Evolutionary conservation across 768 basidiomycete genomes (phyloP).

Genomic region (Boletus sp.): DNA sequence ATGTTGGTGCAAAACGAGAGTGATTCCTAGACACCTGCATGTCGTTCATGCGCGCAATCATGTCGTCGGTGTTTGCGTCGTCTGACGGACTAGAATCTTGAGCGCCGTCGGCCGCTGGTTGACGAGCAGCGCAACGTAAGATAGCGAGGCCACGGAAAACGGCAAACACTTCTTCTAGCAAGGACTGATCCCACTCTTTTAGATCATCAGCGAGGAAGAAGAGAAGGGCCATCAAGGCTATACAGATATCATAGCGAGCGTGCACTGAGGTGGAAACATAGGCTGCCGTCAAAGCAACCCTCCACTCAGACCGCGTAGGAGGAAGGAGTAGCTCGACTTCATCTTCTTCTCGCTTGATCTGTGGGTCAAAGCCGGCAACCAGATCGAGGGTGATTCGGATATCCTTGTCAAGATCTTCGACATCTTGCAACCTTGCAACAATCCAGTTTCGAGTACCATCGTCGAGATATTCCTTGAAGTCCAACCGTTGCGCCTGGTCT

Average conservation of each 20-base stretch:
- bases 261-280: slow-evolving; percentile 63
- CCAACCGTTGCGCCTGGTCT: slow-evolving; percentile 56
- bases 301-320: slow-evolving; percentile 59
- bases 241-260: slow-evolving; percentile 73
- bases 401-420: slow-evolving; percentile 55
- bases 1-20: slow-evolving; percentile 47
- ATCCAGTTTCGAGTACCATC: slow-evolving; percentile 64
- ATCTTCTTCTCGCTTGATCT: slow-evolving; percentile 75
- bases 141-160: slow-evolving; percentile 78
- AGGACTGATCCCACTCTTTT: slow-evolving; percentile 58
- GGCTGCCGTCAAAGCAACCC: slow-evolving; percentile 55
- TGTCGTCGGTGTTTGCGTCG: slow-evolving; percentile 56
- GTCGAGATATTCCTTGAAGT: slow-evolving; percentile 56
- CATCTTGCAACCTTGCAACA: slow-evolving; percentile 52
- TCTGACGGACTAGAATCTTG: slow-evolving; percentile 33
- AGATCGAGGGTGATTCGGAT: slow-evolving; percentile 61
- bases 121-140: slow-evolving; percentile 58
- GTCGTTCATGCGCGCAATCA: slow-evolving; percentile 61
- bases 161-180: slow-evolving; percentile 73
- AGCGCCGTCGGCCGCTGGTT: slow-evolving; percentile 46
- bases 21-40: slow-evolving; percentile 65
- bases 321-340: slow-evolving; percentile 57
- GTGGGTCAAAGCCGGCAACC: slow-evolving; percentile 66
- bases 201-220: slow-evolving; percentile 70
- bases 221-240: slow-evolving; percentile 62